Evolutionary conservation across 306 rosid genomes (phyloP).

Genomic region (Neltuma alba): DNA sequence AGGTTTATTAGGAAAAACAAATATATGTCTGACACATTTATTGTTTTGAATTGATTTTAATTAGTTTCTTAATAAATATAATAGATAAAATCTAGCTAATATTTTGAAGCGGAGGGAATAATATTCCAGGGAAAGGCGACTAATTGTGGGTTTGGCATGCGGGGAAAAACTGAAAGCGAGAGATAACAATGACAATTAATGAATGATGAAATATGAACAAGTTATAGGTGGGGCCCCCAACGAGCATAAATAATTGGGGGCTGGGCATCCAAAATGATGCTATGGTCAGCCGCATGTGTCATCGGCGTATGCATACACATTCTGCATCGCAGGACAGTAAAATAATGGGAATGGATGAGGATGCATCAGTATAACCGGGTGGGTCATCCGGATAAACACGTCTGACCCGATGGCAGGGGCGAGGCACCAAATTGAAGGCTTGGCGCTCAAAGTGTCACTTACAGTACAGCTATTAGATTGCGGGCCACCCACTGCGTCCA

Average conservation of each 20-base stretch:
- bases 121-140: neutral
- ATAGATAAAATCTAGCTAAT: too few relatives aligned
- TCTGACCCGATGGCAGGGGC: too few relatives aligned
- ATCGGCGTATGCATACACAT: too few relatives aligned
- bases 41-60: too few relatives aligned
- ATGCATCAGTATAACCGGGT: neutral
- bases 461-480: neutral
- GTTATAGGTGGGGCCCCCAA: neutral
- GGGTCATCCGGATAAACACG: too few relatives aligned
- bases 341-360: neutral
- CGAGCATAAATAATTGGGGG: neutral
- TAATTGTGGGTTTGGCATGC: neutral
- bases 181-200: neutral
- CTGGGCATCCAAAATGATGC: conserved; percentile 8
- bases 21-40: too few relatives aligned
- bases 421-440: too few relatives aligned
- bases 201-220: neutral
- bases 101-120: neutral
- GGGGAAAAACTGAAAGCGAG: neutral
- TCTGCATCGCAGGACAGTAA: too few relatives aligned
- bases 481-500: neutral
- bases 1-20: too few relatives aligned
- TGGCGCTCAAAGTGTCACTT: neutral
- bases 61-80: too few relatives aligned
- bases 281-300: neutral